Evolutionary conservation across 495 filamentous ascomycete species (phyloP), one percentile per base, ranked within the genome.

Genomic region (Aspergillus taichungensis): DNA sequence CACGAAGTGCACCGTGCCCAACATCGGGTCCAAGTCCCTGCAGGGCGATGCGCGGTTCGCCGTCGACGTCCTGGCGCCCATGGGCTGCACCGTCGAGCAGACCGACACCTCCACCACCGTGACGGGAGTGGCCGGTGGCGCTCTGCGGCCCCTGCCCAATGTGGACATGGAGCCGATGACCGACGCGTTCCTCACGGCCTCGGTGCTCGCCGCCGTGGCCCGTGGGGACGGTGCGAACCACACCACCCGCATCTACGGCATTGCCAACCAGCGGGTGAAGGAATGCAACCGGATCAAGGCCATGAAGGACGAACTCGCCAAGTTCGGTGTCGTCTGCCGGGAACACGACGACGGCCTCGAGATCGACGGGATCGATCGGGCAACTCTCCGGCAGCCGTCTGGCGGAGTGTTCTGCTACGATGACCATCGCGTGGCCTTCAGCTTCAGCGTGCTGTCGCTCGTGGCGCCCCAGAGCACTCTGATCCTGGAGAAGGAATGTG

Each of bases 151-250:
- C 0, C 64, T 88, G 8, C 73, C 80, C 2, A 78, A 90, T 38
- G 80, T 97, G 24, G 89, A 99, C 56, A 99, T 99, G 92, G 92
- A 96, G 58, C 86, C 89, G 11, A 99, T 99, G 92, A 99, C 92
- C 0, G 92, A 99, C 70, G 92, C 92, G 42, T 99, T 99, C 76
- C 71, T 99, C 28, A 94, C 87, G 24, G 92, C 92, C 12, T 91
- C 88, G 9, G 87, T 95, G 29, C 80, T 99, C 41, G 94, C 89
- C 11, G 92, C 92, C 40, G 86, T 92, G 34, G 89, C 90, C n/a
- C 82, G 75, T 10, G 81, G 83, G 0, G 59, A 66, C 9, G 62
- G 53, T 27, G 53, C 58, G 30, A 70, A 65, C 42, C 68, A 69
- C 37, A 87, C 86, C 1, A 96, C 88, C 11, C 78, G 77, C 41